These are phyloP conservation scores for Mycena crocata DNA, from an alignment of 768 basidiomycete genomes.

Conservation along the genomic window DNA sequence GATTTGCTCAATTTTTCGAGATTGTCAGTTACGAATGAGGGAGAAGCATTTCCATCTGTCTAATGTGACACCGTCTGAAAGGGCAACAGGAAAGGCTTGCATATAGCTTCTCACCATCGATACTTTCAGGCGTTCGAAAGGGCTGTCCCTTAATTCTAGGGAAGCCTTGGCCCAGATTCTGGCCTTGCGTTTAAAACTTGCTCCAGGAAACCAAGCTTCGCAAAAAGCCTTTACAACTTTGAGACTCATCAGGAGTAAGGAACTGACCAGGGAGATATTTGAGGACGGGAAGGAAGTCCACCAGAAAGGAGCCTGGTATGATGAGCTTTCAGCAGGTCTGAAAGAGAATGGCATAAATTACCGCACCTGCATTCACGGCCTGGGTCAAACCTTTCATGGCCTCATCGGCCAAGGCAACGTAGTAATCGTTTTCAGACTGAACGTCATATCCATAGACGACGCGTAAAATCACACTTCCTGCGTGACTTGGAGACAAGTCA, in stretches of 20 bases:
- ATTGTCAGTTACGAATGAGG: constrained; percentile 42
- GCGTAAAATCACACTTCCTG: constrained; percentile 50
- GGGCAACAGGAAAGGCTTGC: too few species aligned
- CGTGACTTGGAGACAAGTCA: constrained; percentile 36
- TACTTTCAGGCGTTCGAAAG: constrained; percentile 43
- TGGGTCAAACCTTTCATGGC: constrained; percentile 36
- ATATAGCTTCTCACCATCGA: constrained; percentile 29
- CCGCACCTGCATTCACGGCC: constrained; percentile 49
- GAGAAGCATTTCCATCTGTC: constrained; percentile 38
- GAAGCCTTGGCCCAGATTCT: constrained; percentile 36
- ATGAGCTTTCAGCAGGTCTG: neutral
- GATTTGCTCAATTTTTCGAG: constrained; percentile 37
- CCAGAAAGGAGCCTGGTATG: constrained; percentile 42
- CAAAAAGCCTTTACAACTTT: neutral
- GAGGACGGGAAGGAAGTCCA: constrained; percentile 50
- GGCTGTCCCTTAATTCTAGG: constrained; percentile 38
- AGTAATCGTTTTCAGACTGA: constrained; percentile 48
- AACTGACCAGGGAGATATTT: constrained; percentile 44
- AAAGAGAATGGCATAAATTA: neutral
- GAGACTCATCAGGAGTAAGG: neutral
- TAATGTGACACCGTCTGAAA: neutral
- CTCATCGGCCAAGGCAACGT: constrained; percentile 44
- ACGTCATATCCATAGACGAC: constrained; percentile 55
- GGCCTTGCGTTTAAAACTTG: constrained; percentile 47
- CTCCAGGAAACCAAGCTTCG: constrained; percentile 54